A percentile compares a stretch with the other conserved stretches of the same genome.
Conservation (phyloP, 192 early-diverging fungal species). For the Gaertneriomyces sp. region DNA sequence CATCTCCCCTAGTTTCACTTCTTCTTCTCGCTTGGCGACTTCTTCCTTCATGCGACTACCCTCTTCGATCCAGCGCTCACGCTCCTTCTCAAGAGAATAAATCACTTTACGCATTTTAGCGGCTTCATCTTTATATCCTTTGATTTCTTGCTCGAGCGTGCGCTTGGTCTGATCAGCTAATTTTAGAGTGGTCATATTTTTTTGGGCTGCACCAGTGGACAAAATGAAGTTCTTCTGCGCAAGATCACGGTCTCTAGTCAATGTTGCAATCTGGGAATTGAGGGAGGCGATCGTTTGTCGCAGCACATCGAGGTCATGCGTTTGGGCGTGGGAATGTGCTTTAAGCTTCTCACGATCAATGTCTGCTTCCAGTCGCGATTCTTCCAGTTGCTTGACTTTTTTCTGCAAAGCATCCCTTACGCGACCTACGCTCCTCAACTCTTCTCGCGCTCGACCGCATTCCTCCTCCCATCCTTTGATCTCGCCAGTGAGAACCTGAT, state of each 20-base stretch:
- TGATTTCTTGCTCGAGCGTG: conserved; percentile 60
- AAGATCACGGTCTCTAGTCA: conserved; percentile 52
- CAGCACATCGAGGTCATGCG: conserved; percentile 35
- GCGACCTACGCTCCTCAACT: conserved; percentile 32
- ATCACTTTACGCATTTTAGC: conserved; percentile 63
- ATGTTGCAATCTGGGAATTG: no score
- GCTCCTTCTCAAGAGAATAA: conserved; percentile 57
- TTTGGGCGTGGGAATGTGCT: conserved; percentile 10
- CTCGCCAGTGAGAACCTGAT: conserved; percentile 41
- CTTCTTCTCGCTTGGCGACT: conserved; percentile 45
- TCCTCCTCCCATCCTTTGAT: conserved; percentile 52
- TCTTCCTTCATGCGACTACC: conserved; percentile 26
- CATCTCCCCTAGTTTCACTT: conserved; percentile 59
- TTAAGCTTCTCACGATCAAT: conserved; percentile 48
- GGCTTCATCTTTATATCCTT: conserved; percentile 58
- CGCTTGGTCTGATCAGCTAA: conserved; percentile 56
- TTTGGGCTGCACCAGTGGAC: conserved; percentile 50
- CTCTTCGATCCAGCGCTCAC: conserved; percentile 53
- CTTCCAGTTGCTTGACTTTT: conserved; percentile 46
- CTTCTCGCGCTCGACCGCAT: conserved; percentile 40
- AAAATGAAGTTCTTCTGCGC: conserved; percentile 57
- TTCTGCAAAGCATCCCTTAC: conserved; percentile 45
- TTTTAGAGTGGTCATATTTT: conserved; percentile 52
- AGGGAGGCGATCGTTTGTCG: conserved; percentile 46
- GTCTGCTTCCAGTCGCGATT: conserved; percentile 49